These are phyloP conservation scores for Domatiomyces catenatus DNA, from an alignment of 2,329 filamentous ascomycete species.

Conservation along the genomic window DNA sequence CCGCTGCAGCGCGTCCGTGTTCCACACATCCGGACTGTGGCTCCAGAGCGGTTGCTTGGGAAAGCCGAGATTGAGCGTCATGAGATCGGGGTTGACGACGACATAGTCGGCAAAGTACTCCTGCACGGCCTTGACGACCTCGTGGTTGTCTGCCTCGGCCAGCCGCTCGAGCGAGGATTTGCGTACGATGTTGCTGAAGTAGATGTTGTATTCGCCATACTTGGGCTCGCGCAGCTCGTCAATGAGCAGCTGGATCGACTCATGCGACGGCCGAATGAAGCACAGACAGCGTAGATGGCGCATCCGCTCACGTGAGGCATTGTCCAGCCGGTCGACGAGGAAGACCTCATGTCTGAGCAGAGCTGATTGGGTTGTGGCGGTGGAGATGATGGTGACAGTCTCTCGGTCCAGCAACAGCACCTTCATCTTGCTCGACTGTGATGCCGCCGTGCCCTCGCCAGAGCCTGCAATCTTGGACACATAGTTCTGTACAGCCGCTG, in stretches of 20 bases:
- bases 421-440: conserved; percentile 87
- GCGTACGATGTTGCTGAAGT: conserved; percentile 94
- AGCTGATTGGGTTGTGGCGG: conserved; percentile 85
- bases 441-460: conserved; percentile 49
- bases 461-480: conserved; percentile 88
- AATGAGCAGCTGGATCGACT: conserved; percentile 83
- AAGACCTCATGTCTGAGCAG: conserved; percentile 95
- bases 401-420: conserved; percentile 85
- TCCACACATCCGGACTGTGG: conserved; percentile 71
- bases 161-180: conserved; percentile 89
- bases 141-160: conserved; percentile 92
- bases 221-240: conserved; percentile 92
- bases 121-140: conserved; percentile 84
- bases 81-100: conserved; percentile 87
- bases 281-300: conserved; percentile 86
- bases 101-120: conserved; percentile 95
- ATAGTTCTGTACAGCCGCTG: conserved; percentile 84
- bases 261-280: conserved; percentile 79
- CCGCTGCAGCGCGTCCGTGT: conserved; percentile 70
- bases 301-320: conserved; percentile 86
- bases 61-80: conserved; percentile 59
- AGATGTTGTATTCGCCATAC: conserved; percentile 93
- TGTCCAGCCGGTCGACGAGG: conserved; percentile 90
- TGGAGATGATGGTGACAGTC: conserved; percentile 85
- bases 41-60: conserved; percentile 70